These are phyloP conservation scores for Toxoplasma gondii DNA, from an alignment of 169 alveolate genomes.

Conservation along the genomic window DNA sequence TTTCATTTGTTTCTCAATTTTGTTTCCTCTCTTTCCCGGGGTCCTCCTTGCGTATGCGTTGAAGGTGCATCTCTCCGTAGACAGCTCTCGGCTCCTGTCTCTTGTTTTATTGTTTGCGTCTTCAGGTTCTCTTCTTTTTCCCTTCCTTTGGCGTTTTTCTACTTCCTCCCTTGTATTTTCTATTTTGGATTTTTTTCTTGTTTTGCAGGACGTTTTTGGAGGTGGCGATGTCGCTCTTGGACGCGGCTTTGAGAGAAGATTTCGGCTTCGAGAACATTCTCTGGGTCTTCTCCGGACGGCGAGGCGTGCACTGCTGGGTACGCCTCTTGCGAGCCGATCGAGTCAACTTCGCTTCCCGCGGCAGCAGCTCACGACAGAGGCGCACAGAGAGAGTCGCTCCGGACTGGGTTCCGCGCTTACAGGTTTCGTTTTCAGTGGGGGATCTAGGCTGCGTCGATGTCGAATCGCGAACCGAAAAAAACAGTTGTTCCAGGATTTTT, in stretches of 20 bases:
- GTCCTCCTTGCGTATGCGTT: not conserved
- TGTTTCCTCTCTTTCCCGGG: not conserved
- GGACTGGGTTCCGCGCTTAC: too few relatives aligned
- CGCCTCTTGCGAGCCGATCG: slow-evolving; percentile 78
- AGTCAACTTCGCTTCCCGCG: too few relatives aligned
- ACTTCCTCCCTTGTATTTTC: not conserved
- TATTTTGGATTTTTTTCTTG: not conserved
- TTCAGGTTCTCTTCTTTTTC: too few relatives aligned
- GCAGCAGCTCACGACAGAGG: too few relatives aligned
- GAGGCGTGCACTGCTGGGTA: slow-evolving; percentile 99
- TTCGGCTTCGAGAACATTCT: slow-evolving; percentile 93
- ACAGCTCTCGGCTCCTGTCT: too few relatives aligned
- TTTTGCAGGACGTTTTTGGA: slow-evolving; percentile 9
- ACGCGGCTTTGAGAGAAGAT: slow-evolving; percentile 89
- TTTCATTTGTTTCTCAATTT: not conserved
- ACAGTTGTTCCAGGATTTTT: too few relatives aligned
- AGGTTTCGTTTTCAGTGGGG: too few relatives aligned
- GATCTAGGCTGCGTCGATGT: too few relatives aligned
- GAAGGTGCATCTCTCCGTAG: not conserved
- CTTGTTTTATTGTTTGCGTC: too few relatives aligned
- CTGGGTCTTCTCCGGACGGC: slow-evolving; percentile 98
- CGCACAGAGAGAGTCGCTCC: too few relatives aligned
- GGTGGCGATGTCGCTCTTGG: slow-evolving; percentile 73
- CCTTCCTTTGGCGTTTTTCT: too few relatives aligned
- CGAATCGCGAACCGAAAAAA: too few relatives aligned